A percentile compares a stretch with the other conserved stretches of the same genome.
Evolutionary conservation across 73 alveolate genomes (phyloP).

Genomic region (Symbiodinium natans): DNA sequence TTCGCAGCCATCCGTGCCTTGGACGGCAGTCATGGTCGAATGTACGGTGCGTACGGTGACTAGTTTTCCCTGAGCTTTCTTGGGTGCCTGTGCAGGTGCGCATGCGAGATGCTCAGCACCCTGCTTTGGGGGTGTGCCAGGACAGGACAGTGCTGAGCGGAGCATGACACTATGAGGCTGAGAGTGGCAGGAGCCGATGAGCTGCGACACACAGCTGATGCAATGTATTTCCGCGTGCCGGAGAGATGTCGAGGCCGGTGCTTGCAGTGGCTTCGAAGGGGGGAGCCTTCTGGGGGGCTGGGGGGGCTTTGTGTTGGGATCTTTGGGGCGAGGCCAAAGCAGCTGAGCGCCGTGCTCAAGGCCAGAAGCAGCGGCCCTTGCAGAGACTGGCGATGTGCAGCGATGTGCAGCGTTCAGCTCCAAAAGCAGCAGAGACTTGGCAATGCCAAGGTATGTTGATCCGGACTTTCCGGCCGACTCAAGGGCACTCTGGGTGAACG

Average conservation of each 20-base stretch:
- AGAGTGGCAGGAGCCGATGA: conserved; percentile 71
- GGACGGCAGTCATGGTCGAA: too few species aligned
- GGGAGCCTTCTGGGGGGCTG: too few species aligned
- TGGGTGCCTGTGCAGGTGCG: not conserved
- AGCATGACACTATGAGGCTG: too few species aligned
- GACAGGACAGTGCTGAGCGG: not conserved
- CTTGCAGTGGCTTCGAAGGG: not conserved
- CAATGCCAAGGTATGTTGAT: conserved; percentile 36
- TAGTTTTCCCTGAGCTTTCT: too few species aligned
- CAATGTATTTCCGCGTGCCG: conserved; percentile 57
- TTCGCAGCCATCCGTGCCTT: not conserved
- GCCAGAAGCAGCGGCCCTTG: conserved; percentile 15
- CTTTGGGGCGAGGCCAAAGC: conserved; percentile 40
- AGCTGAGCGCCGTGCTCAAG: conserved; percentile 41
- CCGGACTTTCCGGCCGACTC: conserved; percentile 70
- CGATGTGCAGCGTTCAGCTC: not conserved
- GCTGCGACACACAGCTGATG: conserved; percentile 35
- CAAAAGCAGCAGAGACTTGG: not conserved
- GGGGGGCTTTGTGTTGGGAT: not conserved
- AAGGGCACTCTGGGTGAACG: conserved; percentile 23
- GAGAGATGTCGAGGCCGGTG: conserved; percentile 46
- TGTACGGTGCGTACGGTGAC: too few species aligned
- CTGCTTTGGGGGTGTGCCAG: conserved; percentile 81
- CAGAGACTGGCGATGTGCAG: not conserved
- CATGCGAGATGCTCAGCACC: not conserved